Base-by-base conservation (phyloP, 352 stramenopile species). In the Elongisporangium anandrum region DNA sequence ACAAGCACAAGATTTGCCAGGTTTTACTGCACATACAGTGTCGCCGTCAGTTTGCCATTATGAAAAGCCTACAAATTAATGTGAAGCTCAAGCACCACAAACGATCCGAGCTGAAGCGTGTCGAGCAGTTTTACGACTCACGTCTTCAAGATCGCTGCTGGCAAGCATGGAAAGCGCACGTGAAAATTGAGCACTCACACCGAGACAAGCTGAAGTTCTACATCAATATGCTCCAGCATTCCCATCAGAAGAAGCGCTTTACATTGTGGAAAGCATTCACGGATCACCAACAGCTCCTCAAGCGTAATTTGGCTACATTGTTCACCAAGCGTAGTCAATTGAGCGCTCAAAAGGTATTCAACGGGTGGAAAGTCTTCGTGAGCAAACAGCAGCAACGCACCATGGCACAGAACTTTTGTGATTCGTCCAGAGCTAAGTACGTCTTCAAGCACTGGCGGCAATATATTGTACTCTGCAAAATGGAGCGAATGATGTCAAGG, bases 401-500 rank as follows among this genome's bases (percentile, higher is more conserved):
- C 12, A 60, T 62, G 4, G 75, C 70, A 0, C 48, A 29, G 3
- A 45, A 24, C 6, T 73, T 77, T 16, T 47, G 20, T 0, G 21
- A 48, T 45, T 13, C 22, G 1, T 65, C 68, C 19, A 21, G 50
- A 4, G 61, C 54, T 16, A 34, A 38, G 15, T 52, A 49, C 17
- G 50, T 58, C 0, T 13, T 84, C 0, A 63, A 54, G 0, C 64
- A 68, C 16, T 89, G 81, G 81, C 72, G 64, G 8, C 57, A 70
- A 21, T 77, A 72, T 20, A 55, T 91, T 4, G 21, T 81, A 6
- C 63, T 88, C 2, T 71, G 54, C 24, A 87, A 81, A n/a, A 63
- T 81, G 3, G 71, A 86, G 59, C 60, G 61, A 0, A 83, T 90
- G 77, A 65, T 87, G 4, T 54, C 61, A 19, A 73, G 75, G 3